phyloP scores from a whole-genome alignment of 2,329 filamentous ascomycete species.

The Phialophora expanda region DNA sequence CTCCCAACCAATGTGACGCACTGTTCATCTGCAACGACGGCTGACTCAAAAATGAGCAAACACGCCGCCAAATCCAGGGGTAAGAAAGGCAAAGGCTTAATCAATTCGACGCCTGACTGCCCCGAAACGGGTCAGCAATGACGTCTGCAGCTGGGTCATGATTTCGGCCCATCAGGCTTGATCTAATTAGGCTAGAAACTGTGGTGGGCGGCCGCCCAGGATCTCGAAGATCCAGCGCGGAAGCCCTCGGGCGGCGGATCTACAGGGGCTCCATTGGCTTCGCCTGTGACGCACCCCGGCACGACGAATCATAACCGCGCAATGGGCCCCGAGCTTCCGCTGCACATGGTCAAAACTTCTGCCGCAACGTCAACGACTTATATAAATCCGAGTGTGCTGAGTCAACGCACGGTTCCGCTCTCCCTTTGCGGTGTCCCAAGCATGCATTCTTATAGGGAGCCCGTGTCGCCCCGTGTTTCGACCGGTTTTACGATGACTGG shows the following conservation, averaged over 20 bases:
- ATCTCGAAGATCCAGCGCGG: background rate
- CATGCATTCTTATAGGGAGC: slow-evolving; percentile 5
- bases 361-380: slow-evolving; percentile 5
- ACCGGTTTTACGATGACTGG: background rate
- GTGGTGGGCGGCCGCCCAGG: background rate
- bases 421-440: background rate
- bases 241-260: slow-evolving; percentile 11
- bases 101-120: background rate
- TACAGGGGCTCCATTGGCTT: background rate
- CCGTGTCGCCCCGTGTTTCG: background rate
- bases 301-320: slow-evolving; percentile 2
- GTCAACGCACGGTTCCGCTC: slow-evolving; percentile 8
- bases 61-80: too few species aligned
- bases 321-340: slow-evolving; percentile 15
- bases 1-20: background rate
- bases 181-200: background rate
- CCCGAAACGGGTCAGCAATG: background rate
- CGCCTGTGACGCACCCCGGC: background rate
- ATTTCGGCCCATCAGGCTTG: background rate
- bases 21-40: background rate
- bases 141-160: background rate
- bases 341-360: slow-evolving; percentile 6
- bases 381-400: slow-evolving; percentile 4
- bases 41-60: background rate
- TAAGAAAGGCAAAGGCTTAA: background rate